Base-by-base conservation (phyloP, 2,329 filamentous ascomycete species). In the Penicillium sp. region DNA sequence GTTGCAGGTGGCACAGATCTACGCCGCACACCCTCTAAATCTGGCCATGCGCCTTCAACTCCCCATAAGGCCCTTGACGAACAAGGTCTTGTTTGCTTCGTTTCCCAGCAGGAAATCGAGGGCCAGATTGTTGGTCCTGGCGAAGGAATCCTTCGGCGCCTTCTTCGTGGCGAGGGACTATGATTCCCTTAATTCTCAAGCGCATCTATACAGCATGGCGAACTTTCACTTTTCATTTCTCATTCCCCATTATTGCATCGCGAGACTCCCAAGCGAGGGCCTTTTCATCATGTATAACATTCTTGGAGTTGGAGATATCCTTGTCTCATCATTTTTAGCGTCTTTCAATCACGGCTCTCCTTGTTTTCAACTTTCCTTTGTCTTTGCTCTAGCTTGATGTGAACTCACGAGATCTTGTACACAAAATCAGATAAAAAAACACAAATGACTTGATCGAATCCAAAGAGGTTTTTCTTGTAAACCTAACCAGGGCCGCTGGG, bases 51-150 rank as follows among this genome's bases (percentile, higher is more conserved):
- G 62, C 83, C 83, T 63, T 74, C 78, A n/a, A 82, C 83, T 22
- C 66, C 69, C 69, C 73, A 68, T 71, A 69, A 73, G 76, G 73
- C 82, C 69, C 68, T 79, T 73, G 91, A 96, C 62, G 91, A 96
- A 72, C 88, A 86, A 72, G 83, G 87, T 52, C 82, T 96, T 45
- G 87, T 88, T 3, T 91, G 90, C 73, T 89, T 85, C 68, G 88
- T 92, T 19, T 86, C 86, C n/a, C 87, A 90, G 68, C 88, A 84
- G 67, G 91, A 96, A 75, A 82, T 96, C 61, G 84, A 87, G 62
- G 82, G 82, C 53, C 86, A 89, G 51, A 83, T 91, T 38, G 84
- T 73, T 42, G 80, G 82, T 25, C 75, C 80, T n/a, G 80, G 81
- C 22, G 76, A 77, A 54, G 76, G 74, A 31, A 75, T 80, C 50